phyloP scores from a whole-genome alignment of 176 grass and related monocot species.

The Chloris gayana region DNA sequence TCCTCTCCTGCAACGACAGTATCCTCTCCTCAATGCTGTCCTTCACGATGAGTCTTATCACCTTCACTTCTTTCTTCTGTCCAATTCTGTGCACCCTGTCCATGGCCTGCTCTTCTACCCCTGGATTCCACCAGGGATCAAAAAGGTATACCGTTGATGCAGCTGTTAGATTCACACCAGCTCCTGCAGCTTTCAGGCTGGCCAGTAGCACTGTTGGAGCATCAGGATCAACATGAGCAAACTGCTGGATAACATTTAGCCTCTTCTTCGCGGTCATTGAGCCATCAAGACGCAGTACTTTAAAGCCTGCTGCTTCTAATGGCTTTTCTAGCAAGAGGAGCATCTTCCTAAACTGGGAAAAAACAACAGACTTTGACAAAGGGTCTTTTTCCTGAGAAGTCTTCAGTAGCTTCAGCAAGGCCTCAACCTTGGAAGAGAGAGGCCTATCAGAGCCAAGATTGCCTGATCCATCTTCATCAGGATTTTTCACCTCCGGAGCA shows the following conservation, averaged over 20 bases:
- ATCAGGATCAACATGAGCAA: conserved; percentile 39
- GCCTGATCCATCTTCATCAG: conserved; percentile 55
- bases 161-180: conserved; percentile 79
- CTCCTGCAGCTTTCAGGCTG: conserved; percentile 76
- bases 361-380: conserved; percentile 77
- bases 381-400: conserved; percentile 52
- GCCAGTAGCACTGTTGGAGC: conserved; percentile 75
- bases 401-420: conserved; percentile 67
- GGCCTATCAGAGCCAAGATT: conserved; percentile 34
- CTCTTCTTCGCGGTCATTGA: conserved; percentile 77
- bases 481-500: conserved; percentile 51
- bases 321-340: conserved; percentile 78
- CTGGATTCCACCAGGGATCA: conserved; percentile 96
- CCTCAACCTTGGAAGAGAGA: conserved; percentile 84
- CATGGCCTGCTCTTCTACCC: conserved; percentile 95
- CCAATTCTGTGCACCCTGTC: conserved; percentile 92
- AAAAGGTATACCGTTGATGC: conserved; percentile 88
- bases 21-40: conserved; percentile 90
- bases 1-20: conserved; percentile 79
- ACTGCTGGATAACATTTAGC: conserved; percentile 64
- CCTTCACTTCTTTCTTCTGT: conserved; percentile 74
- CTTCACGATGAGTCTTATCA: conserved; percentile 72
- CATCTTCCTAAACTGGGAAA: conserved; percentile 95
- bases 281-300: conserved; percentile 64
- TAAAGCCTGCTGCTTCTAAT: conserved; percentile 69